Percentiles rank a stretch among this genome's conserved stretches.
These are phyloP conservation scores for Pestalotiopsis sp. DNA, from an alignment of 2,329 filamentous ascomycete genomes.

Conservation along the genomic window DNA sequence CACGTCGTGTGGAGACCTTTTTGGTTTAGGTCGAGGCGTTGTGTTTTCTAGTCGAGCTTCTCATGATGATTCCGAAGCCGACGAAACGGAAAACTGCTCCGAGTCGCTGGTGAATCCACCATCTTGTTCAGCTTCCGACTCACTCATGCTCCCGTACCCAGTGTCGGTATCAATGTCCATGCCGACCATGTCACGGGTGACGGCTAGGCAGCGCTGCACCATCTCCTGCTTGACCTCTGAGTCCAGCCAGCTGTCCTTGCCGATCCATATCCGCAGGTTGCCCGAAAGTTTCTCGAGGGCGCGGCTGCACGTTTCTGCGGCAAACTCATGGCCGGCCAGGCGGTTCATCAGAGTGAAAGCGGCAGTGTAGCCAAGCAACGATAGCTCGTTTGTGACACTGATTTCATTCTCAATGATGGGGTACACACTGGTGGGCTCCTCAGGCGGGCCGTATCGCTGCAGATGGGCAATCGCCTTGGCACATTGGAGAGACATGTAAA, in stretches of 20 bases:
- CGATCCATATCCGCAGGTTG: slow-evolving; percentile 60
- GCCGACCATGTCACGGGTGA: slow-evolving; percentile 58
- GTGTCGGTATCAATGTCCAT: slow-evolving; percentile 57
- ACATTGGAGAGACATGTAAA: slow-evolving; percentile 58
- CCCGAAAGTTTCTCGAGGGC: slow-evolving; percentile 59
- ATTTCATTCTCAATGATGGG: slow-evolving; percentile 46
- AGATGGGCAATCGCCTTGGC: slow-evolving; percentile 63
- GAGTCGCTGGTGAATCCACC: slow-evolving; percentile 9
- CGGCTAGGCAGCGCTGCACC: slow-evolving; percentile 54
- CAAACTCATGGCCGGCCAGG: slow-evolving; percentile 47
- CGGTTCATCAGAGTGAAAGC: slow-evolving; percentile 58
- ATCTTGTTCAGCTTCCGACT: slow-evolving; percentile 35
- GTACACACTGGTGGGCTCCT: slow-evolving; percentile 47
- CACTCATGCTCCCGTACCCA: slow-evolving; percentile 60
- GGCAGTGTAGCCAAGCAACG: slow-evolving; percentile 60
- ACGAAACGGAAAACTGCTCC: slow-evolving; percentile 4
- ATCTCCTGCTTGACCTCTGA: slow-evolving; percentile 52
- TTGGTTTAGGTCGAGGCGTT: not conserved
- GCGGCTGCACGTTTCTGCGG: slow-evolving; percentile 45
- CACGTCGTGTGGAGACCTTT: not conserved
- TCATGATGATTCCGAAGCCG: not conserved
- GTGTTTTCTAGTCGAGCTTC: not conserved
- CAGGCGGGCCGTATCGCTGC: slow-evolving; percentile 40
- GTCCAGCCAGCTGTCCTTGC: slow-evolving; percentile 52
- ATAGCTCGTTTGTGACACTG: slow-evolving; percentile 42